A percentile compares a stretch with the other conserved stretches of the same genome.
Evolutionary conservation across 2,329 filamentous ascomycete species (phyloP).

Genomic region (Colletotrichum cuscutae): DNA sequence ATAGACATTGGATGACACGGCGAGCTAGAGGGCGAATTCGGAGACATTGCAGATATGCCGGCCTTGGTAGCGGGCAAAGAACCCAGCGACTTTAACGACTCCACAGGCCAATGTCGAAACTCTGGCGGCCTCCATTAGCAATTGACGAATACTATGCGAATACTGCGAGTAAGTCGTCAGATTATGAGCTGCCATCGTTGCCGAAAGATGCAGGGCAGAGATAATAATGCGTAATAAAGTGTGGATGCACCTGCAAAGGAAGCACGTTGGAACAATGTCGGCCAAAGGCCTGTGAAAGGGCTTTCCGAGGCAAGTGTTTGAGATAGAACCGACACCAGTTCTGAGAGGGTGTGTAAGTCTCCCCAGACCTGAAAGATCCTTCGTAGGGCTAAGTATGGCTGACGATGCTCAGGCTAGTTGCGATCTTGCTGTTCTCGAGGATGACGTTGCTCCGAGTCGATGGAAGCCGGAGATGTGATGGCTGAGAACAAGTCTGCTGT

Average conservation of each 20-base stretch:
- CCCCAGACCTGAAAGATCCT: background rate
- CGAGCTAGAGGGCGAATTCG: constrained; percentile 24
- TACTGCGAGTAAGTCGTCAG: constrained; percentile 17
- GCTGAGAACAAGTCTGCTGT: background rate
- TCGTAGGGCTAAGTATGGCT: constrained; percentile 6
- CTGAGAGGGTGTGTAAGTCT: constrained; percentile 21
- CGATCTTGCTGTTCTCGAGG: background rate
- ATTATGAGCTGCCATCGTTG: constrained; percentile 3
- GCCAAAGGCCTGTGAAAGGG: constrained; percentile 13
- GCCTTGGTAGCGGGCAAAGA: constrained; percentile 1
- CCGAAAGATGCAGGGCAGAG: constrained; percentile 9
- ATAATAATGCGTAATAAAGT: background rate
- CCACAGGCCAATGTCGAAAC: constrained; percentile 12
- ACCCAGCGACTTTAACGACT: background rate
- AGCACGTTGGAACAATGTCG: constrained; percentile 4
- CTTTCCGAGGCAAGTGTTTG: constrained; percentile 16
- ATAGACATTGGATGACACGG: constrained; percentile 11
- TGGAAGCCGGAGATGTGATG: constrained; percentile 7
- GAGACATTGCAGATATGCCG: constrained; percentile 24
- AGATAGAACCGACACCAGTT: constrained; percentile 21
- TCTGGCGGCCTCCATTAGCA: constrained; percentile 29
- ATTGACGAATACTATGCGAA: background rate
- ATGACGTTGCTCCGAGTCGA: constrained; percentile 27
- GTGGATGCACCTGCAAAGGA: background rate
- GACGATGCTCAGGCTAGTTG: constrained; percentile 6